These are phyloP conservation scores for Kwoniella newhampshirensis DNA, from an alignment of 768 basidiomycete genomes.

Conservation along the genomic window DNA sequence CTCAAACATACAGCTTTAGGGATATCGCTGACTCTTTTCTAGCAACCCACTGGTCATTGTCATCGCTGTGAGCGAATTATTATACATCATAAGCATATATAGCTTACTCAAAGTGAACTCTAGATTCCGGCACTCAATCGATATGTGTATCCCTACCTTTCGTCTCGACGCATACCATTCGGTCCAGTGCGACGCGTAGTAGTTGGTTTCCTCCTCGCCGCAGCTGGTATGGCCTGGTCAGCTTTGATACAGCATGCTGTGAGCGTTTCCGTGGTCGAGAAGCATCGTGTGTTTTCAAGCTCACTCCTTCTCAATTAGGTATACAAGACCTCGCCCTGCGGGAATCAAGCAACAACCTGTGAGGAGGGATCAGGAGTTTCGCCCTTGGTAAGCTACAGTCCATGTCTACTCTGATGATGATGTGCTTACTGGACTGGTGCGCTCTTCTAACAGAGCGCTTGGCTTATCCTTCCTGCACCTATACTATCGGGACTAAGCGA, in stretches of 20 bases:
- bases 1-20: too few species aligned
- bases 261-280: constrained; percentile 25
- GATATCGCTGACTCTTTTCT: background rate
- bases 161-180: constrained; percentile 11
- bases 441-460: constrained; percentile 27
- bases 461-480: constrained; percentile 33
- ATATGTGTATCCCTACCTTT: constrained; percentile 18
- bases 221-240: constrained; percentile 18
- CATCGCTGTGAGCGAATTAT: constrained; percentile 9
- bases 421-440: background rate
- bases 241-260: constrained; percentile 20
- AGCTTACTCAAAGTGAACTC: background rate
- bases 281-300: background rate
- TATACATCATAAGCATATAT: background rate
- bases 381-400: constrained; percentile 13
- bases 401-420: background rate
- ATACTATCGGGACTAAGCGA: constrained; percentile 25
- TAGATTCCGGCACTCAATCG: constrained; percentile 25
- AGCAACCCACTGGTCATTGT: constrained; percentile 25
- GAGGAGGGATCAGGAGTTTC: constrained; percentile 15
- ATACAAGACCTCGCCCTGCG: constrained; percentile 21
- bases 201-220: constrained; percentile 20
- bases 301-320: constrained; percentile 13
- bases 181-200: constrained; percentile 22
- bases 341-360: constrained; percentile 17